Evolutionary conservation across 2,329 filamentous ascomycete species (phyloP), one percentile per base, ranked within the genome.

Genomic region (Fusarium sterilihyphosum): DNA sequence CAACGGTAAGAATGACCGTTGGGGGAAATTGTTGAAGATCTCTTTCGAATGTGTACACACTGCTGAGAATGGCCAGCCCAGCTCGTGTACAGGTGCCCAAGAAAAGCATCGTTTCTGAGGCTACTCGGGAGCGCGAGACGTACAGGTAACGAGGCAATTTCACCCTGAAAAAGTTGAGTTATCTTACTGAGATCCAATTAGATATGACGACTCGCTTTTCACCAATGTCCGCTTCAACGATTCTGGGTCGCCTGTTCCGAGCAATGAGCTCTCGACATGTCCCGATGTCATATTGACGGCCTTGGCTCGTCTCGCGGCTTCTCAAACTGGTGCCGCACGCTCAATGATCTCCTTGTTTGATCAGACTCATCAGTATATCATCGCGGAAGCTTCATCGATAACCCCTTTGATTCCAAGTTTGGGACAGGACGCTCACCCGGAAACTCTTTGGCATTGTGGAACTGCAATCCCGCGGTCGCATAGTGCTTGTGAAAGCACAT

Each of bases 301-400:
- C 3, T 84, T 88, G 46, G 86, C 87, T 41, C 86, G 89, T 67
- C 82, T 89, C 7, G 86, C 82, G 2, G 81, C 84, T 18, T 78
- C 84, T 57, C 83, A 85, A 17, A 80, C 88, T 14, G 81, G 83
- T 22, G 82, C 80, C 10, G 78, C 81, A 16, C 82, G 86, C 35
- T 79, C 82, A 14, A 73, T 88, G 31, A 83, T 89, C 62, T 89
- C 87, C 1, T 79, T 89, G 24, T 88, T 89, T 70, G 87, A 88
- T 70, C 80, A 80, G 5, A 80, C 81, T 22, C 78, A 83, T 59
- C 86, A 89, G 71, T 84, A 88, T 62, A 79, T 89, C 38, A 78
- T 89, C n/a, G 86, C 87, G 50, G 88, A 89, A 70, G 86, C 87
- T 11, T 87, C 86, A 2, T 81, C 81, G 3, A 81, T 80, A 3